Evolutionary conservation across 2,329 filamentous ascomycete genomes (phyloP).

Genomic region (Diaporthe citri): DNA sequence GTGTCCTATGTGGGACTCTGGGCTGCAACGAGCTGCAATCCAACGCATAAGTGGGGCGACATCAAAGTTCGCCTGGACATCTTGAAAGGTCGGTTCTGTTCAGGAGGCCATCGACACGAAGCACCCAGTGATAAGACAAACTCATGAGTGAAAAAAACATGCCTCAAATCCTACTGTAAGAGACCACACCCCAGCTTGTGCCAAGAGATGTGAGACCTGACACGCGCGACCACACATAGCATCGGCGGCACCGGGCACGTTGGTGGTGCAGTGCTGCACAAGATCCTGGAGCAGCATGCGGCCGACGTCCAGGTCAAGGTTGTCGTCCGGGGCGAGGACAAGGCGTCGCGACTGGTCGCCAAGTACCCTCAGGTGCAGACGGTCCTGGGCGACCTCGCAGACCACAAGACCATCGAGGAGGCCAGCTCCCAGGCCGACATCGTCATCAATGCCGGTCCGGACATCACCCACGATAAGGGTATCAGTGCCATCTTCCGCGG

Average conservation of each 20-base stretch:
- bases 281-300: conserved; percentile 36
- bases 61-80: not conserved
- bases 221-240: conserved; percentile 42
- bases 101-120: conserved; percentile 7
- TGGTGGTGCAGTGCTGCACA: conserved; percentile 42
- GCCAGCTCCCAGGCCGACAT: conserved; percentile 40
- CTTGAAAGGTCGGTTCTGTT: not conserved
- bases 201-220: not conserved
- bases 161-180: conserved; percentile 28
- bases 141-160: not conserved
- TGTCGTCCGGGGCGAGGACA: conserved; percentile 38
- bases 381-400: conserved; percentile 36
- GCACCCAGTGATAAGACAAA: not conserved
- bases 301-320: conserved; percentile 35
- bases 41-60: conserved; percentile 23
- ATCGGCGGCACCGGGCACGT: conserved; percentile 47
- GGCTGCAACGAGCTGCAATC: not conserved
- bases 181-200: not conserved
- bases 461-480: conserved; percentile 41
- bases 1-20: conserved; percentile 24
- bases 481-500: conserved; percentile 38
- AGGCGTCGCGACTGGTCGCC: conserved; percentile 34
- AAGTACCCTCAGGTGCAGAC: conserved; percentile 40
- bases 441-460: conserved; percentile 41
- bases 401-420: conserved; percentile 29